These are phyloP conservation scores for Dryadomyces quercivorus DNA, from an alignment of 2,329 filamentous ascomycete species.

Conservation along the genomic window DNA sequence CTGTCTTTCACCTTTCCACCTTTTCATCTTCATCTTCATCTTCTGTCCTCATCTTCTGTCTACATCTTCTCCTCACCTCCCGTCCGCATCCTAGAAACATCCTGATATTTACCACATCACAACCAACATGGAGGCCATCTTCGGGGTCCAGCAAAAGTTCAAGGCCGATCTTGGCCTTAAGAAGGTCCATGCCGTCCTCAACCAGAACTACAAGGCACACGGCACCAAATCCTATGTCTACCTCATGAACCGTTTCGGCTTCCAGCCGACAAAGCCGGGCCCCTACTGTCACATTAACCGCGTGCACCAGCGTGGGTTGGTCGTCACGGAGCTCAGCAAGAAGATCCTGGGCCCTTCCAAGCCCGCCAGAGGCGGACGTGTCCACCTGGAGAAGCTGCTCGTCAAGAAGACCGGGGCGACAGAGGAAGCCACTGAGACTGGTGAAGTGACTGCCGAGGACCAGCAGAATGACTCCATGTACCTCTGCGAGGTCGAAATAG, in stretches of 20 bases:
- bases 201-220: slow-evolving; percentile 44
- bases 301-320: slow-evolving; percentile 32
- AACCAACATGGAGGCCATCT: slow-evolving; percentile 23
- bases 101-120: neutral
- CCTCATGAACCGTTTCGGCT: slow-evolving; percentile 42
- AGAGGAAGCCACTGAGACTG: slow-evolving; percentile 17
- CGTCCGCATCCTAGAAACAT: neutral
- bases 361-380: slow-evolving; percentile 34
- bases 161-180: slow-evolving; percentile 23
- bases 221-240: slow-evolving; percentile 53
- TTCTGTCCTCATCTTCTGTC: neutral
- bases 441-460: slow-evolving; percentile 47
- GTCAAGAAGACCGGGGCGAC: slow-evolving; percentile 19
- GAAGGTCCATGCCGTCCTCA: slow-evolving; percentile 40
- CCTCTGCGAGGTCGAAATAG: slow-evolving; percentile 50
- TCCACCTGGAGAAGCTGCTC: slow-evolving; percentile 33
- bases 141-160: slow-evolving; percentile 21
- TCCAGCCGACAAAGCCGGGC: slow-evolving; percentile 27
- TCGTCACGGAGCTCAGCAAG: slow-evolving; percentile 17
- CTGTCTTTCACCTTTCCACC: neutral
- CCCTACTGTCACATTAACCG: slow-evolving; percentile 43
- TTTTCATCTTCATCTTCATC: neutral
- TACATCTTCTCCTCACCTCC: neutral
- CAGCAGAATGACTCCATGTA: slow-evolving; percentile 56
- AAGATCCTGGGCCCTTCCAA: slow-evolving; percentile 16